These are phyloP conservation scores for Solanum chacoense DNA, from an alignment of 305 asterid species.

Conservation along the genomic window DNA sequence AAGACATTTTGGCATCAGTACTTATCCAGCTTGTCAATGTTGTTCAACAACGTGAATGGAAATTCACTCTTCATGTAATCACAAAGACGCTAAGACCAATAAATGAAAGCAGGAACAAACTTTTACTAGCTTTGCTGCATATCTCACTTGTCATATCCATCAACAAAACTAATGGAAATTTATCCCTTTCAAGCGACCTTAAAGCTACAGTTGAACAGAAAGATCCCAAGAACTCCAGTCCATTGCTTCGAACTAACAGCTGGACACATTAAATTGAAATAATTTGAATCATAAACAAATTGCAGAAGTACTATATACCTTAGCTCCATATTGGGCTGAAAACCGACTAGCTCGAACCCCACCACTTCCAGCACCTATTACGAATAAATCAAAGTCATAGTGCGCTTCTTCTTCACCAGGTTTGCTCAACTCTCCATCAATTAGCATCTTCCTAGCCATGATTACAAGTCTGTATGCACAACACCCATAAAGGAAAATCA, in stretches of 20 bases:
- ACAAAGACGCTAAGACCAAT: background rate
- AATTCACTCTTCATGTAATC: background rate
- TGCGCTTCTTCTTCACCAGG: slow-evolving; percentile 31
- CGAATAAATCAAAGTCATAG: slow-evolving; percentile 84
- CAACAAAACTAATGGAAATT: background rate
- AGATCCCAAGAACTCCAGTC: background rate
- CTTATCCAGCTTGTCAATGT: background rate
- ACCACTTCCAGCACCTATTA: slow-evolving; percentile 98
- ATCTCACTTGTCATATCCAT: background rate
- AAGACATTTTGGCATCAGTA: background rate
- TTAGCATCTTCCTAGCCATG: slow-evolving; percentile 93
- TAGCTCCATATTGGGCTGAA: slow-evolving; percentile 90
- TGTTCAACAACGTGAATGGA: background rate
- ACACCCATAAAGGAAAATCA: slow-evolving; percentile 16
- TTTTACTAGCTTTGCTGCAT: background rate
- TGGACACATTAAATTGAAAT: background rate
- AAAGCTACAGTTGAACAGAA: background rate
- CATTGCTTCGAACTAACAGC: background rate
- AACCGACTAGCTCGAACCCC: slow-evolving; percentile 93
- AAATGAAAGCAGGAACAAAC: background rate
- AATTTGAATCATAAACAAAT: background rate
- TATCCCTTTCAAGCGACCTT: background rate
- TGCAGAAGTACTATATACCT: slow-evolving; percentile 33
- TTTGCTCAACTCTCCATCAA: slow-evolving; percentile 56
- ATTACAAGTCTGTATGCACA: slow-evolving; percentile 20